Conservation (phyloP, 306 rosid genomes). For the Casuarina cunninghamiana region DNA sequence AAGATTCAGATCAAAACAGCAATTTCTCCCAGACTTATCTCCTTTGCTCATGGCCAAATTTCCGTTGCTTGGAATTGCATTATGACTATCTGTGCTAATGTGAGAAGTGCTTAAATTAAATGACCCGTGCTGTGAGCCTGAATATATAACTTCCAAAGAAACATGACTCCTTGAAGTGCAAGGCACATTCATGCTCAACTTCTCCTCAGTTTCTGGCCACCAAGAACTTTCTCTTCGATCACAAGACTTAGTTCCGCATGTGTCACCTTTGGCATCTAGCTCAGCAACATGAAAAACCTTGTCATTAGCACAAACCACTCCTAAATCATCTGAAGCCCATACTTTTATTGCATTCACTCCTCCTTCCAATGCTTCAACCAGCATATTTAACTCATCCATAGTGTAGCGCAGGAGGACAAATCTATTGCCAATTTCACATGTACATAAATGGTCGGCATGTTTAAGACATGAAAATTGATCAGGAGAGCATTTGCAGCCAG, state of each 20-base stretch:
- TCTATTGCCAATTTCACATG: constrained; percentile 53
- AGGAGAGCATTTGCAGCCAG: constrained; percentile 78
- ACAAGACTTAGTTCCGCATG: constrained; percentile 23
- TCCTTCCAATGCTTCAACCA: constrained; percentile 76
- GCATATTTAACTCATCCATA: constrained; percentile 49
- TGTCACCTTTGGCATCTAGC: constrained; percentile 34
- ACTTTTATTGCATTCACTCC: constrained; percentile 37
- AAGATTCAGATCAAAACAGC: constrained; percentile 58
- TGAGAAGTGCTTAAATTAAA: constrained; percentile 39
- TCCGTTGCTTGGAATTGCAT: constrained; percentile 22
- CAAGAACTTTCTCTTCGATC: constrained; percentile 37
- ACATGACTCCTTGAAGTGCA: constrained; percentile 47
- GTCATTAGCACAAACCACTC: constrained; percentile 36
- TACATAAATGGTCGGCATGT: constrained; percentile 65
- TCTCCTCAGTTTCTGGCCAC: constrained; percentile 41
- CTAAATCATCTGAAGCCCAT: constrained; percentile 42
- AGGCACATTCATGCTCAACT: constrained; percentile 41
- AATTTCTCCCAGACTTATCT: constrained; percentile 39
- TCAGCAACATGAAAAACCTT: constrained; percentile 32
- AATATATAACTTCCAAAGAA: constrained; percentile 64
- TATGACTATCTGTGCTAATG: constrained; percentile 43
- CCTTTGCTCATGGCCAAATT: constrained; percentile 28
- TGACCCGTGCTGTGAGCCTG: constrained; percentile 48
- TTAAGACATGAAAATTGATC: constrained; percentile 74
- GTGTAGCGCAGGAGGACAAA: constrained; percentile 62